These are phyloP conservation scores for Isabelozyma rhagii DNA, from an alignment of 805 yeast genomes.

Conservation along the genomic window DNA sequence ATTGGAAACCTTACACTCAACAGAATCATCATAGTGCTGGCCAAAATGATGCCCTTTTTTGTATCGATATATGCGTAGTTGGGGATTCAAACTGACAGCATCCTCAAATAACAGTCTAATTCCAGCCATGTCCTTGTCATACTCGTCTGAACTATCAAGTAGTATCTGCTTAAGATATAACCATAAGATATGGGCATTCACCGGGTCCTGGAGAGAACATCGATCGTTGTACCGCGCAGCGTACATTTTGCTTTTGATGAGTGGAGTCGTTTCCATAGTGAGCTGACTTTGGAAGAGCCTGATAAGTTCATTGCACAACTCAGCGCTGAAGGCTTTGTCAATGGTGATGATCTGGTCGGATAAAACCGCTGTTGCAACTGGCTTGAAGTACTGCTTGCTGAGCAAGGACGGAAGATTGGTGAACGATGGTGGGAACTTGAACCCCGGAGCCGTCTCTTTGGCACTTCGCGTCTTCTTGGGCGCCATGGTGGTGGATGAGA, in stretches of 20 bases:
- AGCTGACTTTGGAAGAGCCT: conserved; percentile 22
- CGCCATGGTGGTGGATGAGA: not conserved
- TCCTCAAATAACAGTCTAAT: conserved; percentile 23
- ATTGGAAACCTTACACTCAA: conserved; percentile 19
- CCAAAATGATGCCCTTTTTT: conserved; percentile 56
- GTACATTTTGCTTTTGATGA: conserved; percentile 46
- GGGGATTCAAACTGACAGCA: conserved; percentile 53
- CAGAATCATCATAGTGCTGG: conserved; percentile 60
- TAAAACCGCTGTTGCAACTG: conserved; percentile 19
- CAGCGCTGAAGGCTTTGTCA: conserved; percentile 33
- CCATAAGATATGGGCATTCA: conserved; percentile 42
- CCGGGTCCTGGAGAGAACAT: conserved; percentile 34
- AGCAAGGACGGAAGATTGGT: conserved; percentile 6
- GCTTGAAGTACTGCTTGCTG: conserved; percentile 17
- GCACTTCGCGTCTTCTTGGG: not conserved
- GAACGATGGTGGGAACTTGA: conserved; percentile 15
- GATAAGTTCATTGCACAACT: conserved; percentile 39
- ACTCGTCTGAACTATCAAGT: conserved; percentile 19
- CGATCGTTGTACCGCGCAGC: conserved; percentile 61
- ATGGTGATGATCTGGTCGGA: conserved; percentile 40
- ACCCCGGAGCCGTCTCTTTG: not conserved
- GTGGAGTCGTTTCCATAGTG: conserved; percentile 45
- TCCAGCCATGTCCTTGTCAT: conserved; percentile 23
- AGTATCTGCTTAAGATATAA: conserved; percentile 31
- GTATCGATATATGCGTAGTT: conserved; percentile 55